Evolutionary conservation across 257 asterid genomes (phyloP), one percentile per base, ranked within the genome.

Genomic region (Penstemon davidsonii): DNA sequence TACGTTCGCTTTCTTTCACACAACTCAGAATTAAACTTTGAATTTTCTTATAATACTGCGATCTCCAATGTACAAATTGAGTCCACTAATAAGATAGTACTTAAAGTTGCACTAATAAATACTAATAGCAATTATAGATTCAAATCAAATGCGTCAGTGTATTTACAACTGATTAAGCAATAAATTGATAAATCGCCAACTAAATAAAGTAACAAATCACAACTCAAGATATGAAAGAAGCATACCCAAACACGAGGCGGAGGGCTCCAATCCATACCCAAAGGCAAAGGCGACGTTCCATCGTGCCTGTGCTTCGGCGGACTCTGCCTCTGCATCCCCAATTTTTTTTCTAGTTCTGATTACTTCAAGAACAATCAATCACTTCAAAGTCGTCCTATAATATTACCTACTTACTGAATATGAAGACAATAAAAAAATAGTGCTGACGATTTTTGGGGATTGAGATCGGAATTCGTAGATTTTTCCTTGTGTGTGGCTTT

Each of bases 201-300:
- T 25, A 25, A 25, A 1, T 25, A 25, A 25, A 25, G 33, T 38
- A 39, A 41, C 53, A 13, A 47, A 60, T 19, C 5, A 18, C 41
- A 59, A 8, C 45, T 38, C 33, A 25, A 25, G 19, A 56, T 2
- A 4, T 15, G 37, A 25, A 69, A 15, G 5, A 25, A 25, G 44
- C 73, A 56, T 75, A 94, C 99, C 99, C 99, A 94, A 55, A 70
- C 46, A 72, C 92, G 95, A 50, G 99, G 99, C 6, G 99, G 95
- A 52, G 96, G 96, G 51, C 98, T 88, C 99, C 99, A 91, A 85
- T 94, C 99, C 99, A 94, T 91, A 9, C 99, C 98, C 88, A 94
- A 66, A 37, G 99, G 99, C 94, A 94, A 83, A 82, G 98, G 99
- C 74, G 99, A 94, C 72, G 97, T 83, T 54, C 95, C 99, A 75